These are phyloP conservation scores for Colletotrichum salicis DNA, from an alignment of 2,329 filamentous ascomycete species.

Conservation along the genomic window DNA sequence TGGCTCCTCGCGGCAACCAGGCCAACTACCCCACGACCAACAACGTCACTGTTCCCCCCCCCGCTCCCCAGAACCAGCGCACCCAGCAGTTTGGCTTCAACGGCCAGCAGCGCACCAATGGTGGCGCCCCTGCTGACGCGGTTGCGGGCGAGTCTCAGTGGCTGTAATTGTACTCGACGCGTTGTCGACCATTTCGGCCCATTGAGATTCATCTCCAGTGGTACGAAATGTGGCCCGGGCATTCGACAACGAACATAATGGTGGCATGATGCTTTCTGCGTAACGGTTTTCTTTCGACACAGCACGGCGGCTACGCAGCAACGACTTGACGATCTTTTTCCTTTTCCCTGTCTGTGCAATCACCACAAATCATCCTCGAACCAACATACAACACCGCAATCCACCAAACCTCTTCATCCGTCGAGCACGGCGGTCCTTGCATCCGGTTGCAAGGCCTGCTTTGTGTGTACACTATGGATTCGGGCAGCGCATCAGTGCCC, in stretches of 20 bases:
- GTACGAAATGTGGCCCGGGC: constrained; percentile 31
- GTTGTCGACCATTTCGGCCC: constrained; percentile 9
- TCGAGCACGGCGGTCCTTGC: constrained; percentile 44
- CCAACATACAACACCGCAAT: constrained; percentile 23
- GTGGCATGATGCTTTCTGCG: constrained; percentile 34
- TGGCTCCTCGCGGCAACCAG: constrained; percentile 46
- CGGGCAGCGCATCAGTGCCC: constrained; percentile 30
- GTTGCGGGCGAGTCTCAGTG: constrained; percentile 50
- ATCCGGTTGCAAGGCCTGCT: constrained; percentile 41
- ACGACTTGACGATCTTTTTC: constrained; percentile 54
- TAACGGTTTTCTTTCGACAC: constrained; percentile 41
- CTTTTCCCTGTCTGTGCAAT: constrained; percentile 45
- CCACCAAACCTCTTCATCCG: constrained; percentile 33
- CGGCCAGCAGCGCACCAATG: constrained; percentile 22
- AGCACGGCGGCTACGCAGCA: constrained; percentile 49
- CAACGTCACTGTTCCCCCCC: constrained; percentile 45
- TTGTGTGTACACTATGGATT: constrained; percentile 37
- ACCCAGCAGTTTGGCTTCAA: constrained; percentile 27
- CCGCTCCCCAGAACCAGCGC: constrained; percentile 35
- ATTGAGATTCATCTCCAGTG: constrained; percentile 15
- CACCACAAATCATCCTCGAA: constrained; percentile 27
- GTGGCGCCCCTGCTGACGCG: constrained; percentile 31
- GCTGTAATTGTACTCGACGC: constrained; percentile 47
- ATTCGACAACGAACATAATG: constrained; percentile 36
- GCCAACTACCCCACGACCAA: constrained; percentile 47